Percentiles rank a stretch among this genome's conserved stretches.
These are phyloP conservation scores for Leishmania major DNA, from an alignment of 208 protist species.

Conservation along the genomic window DNA sequence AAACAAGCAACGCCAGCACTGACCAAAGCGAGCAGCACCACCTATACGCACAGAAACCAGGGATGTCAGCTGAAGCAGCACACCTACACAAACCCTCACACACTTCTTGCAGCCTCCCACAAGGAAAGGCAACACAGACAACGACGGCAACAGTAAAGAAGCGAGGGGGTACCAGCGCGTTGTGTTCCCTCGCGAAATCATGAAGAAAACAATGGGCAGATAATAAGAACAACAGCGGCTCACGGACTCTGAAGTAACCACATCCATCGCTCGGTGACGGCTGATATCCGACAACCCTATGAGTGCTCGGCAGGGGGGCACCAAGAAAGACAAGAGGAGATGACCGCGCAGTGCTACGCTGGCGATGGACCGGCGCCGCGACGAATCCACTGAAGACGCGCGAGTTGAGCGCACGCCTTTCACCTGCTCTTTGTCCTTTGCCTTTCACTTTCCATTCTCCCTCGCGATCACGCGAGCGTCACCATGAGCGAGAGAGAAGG, in stretches of 20 bases:
- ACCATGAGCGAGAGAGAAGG: background rate
- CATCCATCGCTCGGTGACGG: background rate
- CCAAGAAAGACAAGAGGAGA: background rate
- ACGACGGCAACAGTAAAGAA: background rate
- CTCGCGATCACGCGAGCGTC: background rate
- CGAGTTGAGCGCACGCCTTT: background rate
- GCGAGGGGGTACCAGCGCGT: background rate
- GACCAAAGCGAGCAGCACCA: background rate
- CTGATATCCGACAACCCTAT: background rate
- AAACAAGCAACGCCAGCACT: background rate
- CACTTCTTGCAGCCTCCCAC: background rate
- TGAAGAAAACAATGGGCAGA: background rate
- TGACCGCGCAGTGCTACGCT: background rate
- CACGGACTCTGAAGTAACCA: background rate
- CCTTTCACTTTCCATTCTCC: background rate
- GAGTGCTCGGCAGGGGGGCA: background rate
- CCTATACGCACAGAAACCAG: background rate
- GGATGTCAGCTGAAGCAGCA: background rate
- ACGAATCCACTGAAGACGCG: background rate
- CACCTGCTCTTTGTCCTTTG: background rate
- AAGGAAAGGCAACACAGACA: background rate
- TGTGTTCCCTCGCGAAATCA: background rate
- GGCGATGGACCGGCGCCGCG: background rate
- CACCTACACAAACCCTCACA: background rate
- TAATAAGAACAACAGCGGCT: background rate